Conservation (phyloP, 345 rosid species). For the Erodium maritimum region DNA sequence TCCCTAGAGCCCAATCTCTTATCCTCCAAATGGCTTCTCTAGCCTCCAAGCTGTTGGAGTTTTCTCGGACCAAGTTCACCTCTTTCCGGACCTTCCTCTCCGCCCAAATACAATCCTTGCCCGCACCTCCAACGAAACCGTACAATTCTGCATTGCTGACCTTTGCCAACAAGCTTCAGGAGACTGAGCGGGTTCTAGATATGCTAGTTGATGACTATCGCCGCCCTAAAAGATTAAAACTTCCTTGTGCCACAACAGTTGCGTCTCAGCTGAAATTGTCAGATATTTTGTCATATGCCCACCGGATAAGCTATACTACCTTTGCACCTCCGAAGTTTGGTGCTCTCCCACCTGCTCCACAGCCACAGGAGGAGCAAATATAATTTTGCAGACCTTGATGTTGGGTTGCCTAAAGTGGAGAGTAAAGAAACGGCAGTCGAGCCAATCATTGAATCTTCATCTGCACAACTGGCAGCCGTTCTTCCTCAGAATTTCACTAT, state of each 20-base stretch:
- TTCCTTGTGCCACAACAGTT: slow-evolving; percentile 37
- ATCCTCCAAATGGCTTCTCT: slow-evolving; percentile 75
- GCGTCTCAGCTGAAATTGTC: slow-evolving; percentile 64
- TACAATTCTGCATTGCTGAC: slow-evolving; percentile 51
- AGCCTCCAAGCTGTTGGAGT: slow-evolving; percentile 60
- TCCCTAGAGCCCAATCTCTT: slow-evolving; percentile 71
- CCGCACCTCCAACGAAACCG: slow-evolving; percentile 38
- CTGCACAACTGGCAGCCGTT: slow-evolving; percentile 32
- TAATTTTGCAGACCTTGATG: slow-evolving; percentile 69
- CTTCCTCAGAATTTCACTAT: slow-evolving; percentile 53
- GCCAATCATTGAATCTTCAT: slow-evolving; percentile 54
- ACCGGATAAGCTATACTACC: slow-evolving; percentile 83
- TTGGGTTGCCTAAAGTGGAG: slow-evolving; percentile 66
- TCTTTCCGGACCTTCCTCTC: slow-evolving; percentile 60
- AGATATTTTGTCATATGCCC: slow-evolving; percentile 72
- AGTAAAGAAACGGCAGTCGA: slow-evolving; percentile 47
- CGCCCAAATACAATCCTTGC: slow-evolving; percentile 33
- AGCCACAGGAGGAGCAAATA: slow-evolving; percentile 95
- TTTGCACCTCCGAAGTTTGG: slow-evolving; percentile 93
- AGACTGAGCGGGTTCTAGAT: slow-evolving; percentile 74
- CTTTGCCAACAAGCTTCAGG: slow-evolving; percentile 64
- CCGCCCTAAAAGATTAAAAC: slow-evolving; percentile 43
- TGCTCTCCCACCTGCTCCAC: slow-evolving; percentile 91
- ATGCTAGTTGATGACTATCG: slow-evolving; percentile 77
- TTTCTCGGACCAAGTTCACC: slow-evolving; percentile 71